A percentile compares a stretch with the other conserved stretches of the same genome.
Evolutionary conservation across 768 basidiomycete species (phyloP).

Genomic region (Collybiopsis confluens): DNA sequence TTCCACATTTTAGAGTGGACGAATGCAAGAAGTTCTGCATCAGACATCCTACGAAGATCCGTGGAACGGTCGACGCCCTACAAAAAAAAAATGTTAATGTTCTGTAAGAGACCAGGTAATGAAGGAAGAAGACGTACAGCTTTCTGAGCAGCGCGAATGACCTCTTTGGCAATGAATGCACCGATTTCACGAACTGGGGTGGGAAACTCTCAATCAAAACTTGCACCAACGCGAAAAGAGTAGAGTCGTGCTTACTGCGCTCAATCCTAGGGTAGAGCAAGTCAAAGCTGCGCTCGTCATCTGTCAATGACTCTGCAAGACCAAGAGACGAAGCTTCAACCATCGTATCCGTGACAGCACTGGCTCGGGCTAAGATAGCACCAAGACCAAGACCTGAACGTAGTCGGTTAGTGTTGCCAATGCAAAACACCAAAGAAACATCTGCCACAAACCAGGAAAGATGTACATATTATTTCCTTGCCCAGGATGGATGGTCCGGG

Average conservation of each 20-base stretch:
- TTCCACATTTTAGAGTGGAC: slow-evolving; percentile 72
- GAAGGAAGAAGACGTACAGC: slow-evolving; percentile 38
- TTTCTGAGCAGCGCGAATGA: slow-evolving; percentile 78
- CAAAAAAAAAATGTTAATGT: slow-evolving; percentile 6
- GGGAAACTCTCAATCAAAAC: slow-evolving; percentile 7
- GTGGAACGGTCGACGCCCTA: slow-evolving; percentile 52
- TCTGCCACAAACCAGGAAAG: slow-evolving; percentile 48
- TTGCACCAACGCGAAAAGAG: not conserved
- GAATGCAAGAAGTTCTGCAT: slow-evolving; percentile 49
- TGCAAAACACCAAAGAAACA: slow-evolving; percentile 7
- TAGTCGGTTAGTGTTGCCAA: no score
- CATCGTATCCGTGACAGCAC: slow-evolving; percentile 78
- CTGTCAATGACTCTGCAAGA: slow-evolving; percentile 67
- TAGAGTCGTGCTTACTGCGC: slow-evolving; percentile 41
- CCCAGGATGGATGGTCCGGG: slow-evolving; percentile 62
- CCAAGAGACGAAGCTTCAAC: slow-evolving; percentile 85
- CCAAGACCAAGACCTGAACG: slow-evolving; percentile 73
- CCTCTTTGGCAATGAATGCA: slow-evolving; percentile 63
- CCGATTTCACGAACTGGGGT: slow-evolving; percentile 74
- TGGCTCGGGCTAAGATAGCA: slow-evolving; percentile 65
- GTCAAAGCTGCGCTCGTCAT: slow-evolving; percentile 59
- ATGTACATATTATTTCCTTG: slow-evolving; percentile 97
- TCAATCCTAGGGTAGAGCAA: slow-evolving; percentile 83
- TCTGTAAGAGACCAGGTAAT: not conserved
- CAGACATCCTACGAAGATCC: slow-evolving; percentile 52